Evolutionary conservation across 495 filamentous ascomycete species (phyloP).

Genomic region (Cercophora samala): DNA sequence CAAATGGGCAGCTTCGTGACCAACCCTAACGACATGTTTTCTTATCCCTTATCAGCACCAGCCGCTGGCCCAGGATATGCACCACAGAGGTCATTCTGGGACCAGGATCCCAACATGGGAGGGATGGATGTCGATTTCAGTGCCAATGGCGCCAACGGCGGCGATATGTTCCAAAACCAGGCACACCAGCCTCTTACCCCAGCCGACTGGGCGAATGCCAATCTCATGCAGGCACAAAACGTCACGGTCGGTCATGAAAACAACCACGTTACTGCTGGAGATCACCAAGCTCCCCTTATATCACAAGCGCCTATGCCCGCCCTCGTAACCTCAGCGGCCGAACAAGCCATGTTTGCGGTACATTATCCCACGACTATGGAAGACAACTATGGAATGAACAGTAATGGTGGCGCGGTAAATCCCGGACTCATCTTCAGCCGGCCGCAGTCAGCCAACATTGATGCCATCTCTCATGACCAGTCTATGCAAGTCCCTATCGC

Average conservation of each 20-base stretch:
- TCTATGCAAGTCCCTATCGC: slow-evolving; percentile 31
- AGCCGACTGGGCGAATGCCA: slow-evolving; percentile 50
- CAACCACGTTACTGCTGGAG: slow-evolving; percentile 28
- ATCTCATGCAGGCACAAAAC: slow-evolving; percentile 44
- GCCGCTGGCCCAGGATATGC: slow-evolving; percentile 65
- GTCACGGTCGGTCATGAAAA: slow-evolving; percentile 30
- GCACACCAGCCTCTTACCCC: slow-evolving; percentile 40
- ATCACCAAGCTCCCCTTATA: slow-evolving; percentile 35
- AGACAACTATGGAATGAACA: slow-evolving; percentile 40
- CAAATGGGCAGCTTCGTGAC: slow-evolving; percentile 39
- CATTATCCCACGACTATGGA: slow-evolving; percentile 41
- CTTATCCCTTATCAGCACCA: slow-evolving; percentile 66
- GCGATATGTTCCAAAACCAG: slow-evolving; percentile 37
- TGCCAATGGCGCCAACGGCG: slow-evolving; percentile 22
- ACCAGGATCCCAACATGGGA: slow-evolving; percentile 53
- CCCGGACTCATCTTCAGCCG: slow-evolving; percentile 48
- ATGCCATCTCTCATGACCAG: slow-evolving; percentile 35
- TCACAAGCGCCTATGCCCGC: slow-evolving; percentile 40
- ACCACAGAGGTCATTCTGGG: slow-evolving; percentile 71
- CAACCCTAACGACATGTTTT: slow-evolving; percentile 51
- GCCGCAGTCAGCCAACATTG: slow-evolving; percentile 44
- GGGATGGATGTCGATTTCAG: slow-evolving; percentile 58
- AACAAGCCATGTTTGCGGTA: slow-evolving; percentile 39
- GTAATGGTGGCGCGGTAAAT: slow-evolving; percentile 39
- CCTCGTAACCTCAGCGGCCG: slow-evolving; percentile 36